A percentile compares a stretch with the other conserved stretches of the same genome.
phyloP scores from a whole-genome alignment of 768 basidiomycete species.

The Boletus fagicola region DNA sequence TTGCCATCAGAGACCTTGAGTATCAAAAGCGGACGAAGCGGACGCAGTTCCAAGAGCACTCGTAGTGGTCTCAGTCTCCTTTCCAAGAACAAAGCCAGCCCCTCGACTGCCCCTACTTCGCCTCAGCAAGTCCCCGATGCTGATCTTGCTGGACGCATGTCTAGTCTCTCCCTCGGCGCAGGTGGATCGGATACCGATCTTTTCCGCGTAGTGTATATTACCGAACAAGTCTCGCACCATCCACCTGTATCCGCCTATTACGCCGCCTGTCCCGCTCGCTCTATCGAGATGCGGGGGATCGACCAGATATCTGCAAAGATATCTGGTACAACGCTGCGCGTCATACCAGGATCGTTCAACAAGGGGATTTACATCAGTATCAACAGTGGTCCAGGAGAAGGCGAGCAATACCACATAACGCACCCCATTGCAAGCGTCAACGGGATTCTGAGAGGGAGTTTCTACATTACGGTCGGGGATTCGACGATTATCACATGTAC shows the following conservation, averaged over 20 bases:
- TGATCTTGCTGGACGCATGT: slow-evolving; percentile 50
- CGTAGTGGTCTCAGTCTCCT: slow-evolving; percentile 55
- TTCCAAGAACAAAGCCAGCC: slow-evolving; percentile 45
- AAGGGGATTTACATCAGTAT: slow-evolving; percentile 85
- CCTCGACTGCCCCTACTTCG: slow-evolving; percentile 42
- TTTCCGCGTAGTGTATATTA: slow-evolving; percentile 74
- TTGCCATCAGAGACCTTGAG: slow-evolving; percentile 49
- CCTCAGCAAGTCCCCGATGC: slow-evolving; percentile 43
- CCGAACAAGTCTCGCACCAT: slow-evolving; percentile 96
- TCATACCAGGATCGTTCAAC: slow-evolving; percentile 80
- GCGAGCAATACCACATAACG: slow-evolving; percentile 82
- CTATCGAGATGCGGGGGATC: slow-evolving; percentile 70
- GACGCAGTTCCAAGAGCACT: slow-evolving; percentile 58
- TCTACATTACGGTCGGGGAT: slow-evolving; percentile 86
- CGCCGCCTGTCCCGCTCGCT: slow-evolving; percentile 70
- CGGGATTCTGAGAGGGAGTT: slow-evolving; percentile 86
- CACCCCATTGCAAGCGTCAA: slow-evolving; percentile 91
- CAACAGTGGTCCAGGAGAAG: slow-evolving; percentile 68
- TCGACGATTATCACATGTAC: slow-evolving; percentile 78
- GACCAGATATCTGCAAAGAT: slow-evolving; percentile 95
- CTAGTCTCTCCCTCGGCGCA: slow-evolving; percentile 55
- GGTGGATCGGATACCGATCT: slow-evolving; percentile 33
- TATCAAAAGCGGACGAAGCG: slow-evolving; percentile 47
- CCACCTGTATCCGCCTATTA: slow-evolving; percentile 90
- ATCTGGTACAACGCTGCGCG: slow-evolving; percentile 81